Percentiles rank a stretch among this genome's conserved stretches.
Evolutionary conservation across 352 stramenopile species (phyloP).

Genomic region (Salisapilia sapeloensis): DNA sequence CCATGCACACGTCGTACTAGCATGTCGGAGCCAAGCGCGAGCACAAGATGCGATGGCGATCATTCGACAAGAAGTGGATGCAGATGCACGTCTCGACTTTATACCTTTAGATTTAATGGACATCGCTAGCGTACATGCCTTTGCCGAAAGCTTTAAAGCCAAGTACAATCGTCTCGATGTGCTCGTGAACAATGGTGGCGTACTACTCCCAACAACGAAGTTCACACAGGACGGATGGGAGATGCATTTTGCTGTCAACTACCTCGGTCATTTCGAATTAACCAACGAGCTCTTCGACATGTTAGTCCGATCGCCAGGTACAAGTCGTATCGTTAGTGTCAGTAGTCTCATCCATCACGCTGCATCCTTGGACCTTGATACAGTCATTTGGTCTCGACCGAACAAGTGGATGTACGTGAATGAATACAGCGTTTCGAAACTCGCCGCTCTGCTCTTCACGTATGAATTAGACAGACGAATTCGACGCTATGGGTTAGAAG

Average conservation of each 20-base stretch:
- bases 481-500: conserved; percentile 4
- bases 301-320: too few relatives aligned
- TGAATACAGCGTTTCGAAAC: conserved; percentile 30
- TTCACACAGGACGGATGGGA: conserved; percentile 23
- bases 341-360: conserved; percentile 16
- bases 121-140: conserved; percentile 14
- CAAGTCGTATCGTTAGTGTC: too few relatives aligned
- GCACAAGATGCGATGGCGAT: conserved; percentile 10
- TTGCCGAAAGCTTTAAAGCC: conserved; percentile 12
- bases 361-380: conserved; percentile 11
- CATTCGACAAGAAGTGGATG: conserved; percentile 9
- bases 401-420: conserved; percentile 15
- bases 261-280: conserved; percentile 42
- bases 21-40: conserved; percentile 39
- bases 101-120: conserved; percentile 21
- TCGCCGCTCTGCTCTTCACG: conserved; percentile 24
- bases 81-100: conserved; percentile 4
- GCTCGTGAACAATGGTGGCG: conserved; percentile 38
- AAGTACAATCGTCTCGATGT: conserved; percentile 26
- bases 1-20: conserved; percentile 57
- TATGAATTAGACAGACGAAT: conserved; percentile 21
- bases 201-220: conserved; percentile 15
- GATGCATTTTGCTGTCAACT: conserved; percentile 40
- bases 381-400: conserved; percentile 8
- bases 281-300: conserved; percentile 27